Evolutionary conservation across 805 yeast species (phyloP), one percentile per base, ranked within the genome.

Genomic region (Sugiyamaella boreocaroliniensis): DNA sequence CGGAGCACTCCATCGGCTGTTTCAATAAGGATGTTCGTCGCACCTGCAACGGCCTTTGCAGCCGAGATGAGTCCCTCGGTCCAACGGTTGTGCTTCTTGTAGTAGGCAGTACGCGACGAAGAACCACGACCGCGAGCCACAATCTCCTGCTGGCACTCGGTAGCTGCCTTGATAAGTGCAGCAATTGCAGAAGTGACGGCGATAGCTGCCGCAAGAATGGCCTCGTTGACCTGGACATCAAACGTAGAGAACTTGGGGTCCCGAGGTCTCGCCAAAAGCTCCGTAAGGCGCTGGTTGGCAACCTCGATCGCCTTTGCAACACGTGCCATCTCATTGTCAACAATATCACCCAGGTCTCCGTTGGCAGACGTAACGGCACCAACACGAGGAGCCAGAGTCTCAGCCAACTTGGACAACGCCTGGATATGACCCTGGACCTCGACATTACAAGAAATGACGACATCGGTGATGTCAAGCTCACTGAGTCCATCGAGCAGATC

Each of bases 51-150:
- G 1, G 92, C 83, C 61, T 85, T 83, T 1, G 96, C 88, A 15
- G 96, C 96, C 55, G 95, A 85, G 29, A 89, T 82, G 53, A 89
- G 80, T 19, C 97, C 97, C 69, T 89, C 95, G 0, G 96, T 87
- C 97, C 97, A 89, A 61, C 92, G 77, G 68, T 83, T 89, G 67
- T 89, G 86, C 69, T 87, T 88, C 66, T 84, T 86, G 70, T 89
- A 89, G 67, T 84, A 89, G 45, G 85, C 86, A 12, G 89, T 80
- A 53, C 81, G 75, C 1, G 87, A 74, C 46, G 77, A 80, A 0
- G 81, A 67, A 2, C 92, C 92, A 54, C 77, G 75, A 43, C 87
- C 88, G 54, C 78, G 79, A 52, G 80, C 77, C 5, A 84, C 92
- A 64, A 89, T 88, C 68, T 89, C 96, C 53, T 78, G 70, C 68